Percentiles rank a stretch among this genome's conserved stretches.
Evolutionary conservation across 306 rosid genomes (phyloP).

Genomic region (Albizia julibrissin): DNA sequence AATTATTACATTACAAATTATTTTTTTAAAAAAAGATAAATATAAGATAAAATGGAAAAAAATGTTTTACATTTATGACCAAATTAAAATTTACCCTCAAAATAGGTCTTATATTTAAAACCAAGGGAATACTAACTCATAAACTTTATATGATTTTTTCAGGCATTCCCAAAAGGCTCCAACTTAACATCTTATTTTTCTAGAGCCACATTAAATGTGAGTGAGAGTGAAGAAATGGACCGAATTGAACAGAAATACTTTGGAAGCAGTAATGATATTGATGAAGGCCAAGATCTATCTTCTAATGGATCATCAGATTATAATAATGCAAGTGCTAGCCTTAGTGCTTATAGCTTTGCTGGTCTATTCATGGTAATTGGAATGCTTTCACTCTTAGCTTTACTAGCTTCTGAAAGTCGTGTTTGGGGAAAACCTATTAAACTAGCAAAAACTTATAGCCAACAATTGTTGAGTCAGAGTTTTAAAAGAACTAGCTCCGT

Average conservation of each 20-base stretch:
- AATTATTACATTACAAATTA: too few species aligned
- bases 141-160: neutral
- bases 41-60: too few species aligned
- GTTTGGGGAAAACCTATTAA: neutral
- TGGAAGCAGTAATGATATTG: neutral
- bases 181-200: conserved; percentile 25
- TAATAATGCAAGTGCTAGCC: neutral
- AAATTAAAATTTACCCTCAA: too few species aligned
- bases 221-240: neutral
- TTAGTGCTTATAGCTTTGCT: conserved; percentile 14
- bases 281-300: neutral
- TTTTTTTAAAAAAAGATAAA: too few species aligned
- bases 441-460: conserved; percentile 1
- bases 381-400: neutral
- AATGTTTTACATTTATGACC: too few species aligned
- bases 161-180: conserved; percentile 1
- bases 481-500: neutral
- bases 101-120: too few species aligned
- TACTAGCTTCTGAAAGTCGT: conserved; percentile 10
- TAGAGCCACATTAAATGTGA: conserved; percentile 25
- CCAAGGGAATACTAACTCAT: too few species aligned
- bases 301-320: neutral
- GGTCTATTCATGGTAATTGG: conserved; percentile 31
- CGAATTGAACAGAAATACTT: neutral
- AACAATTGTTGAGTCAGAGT: neutral